These are phyloP conservation scores for Grammothele lineata DNA, from an alignment of 768 basidiomycete species.

Conservation along the genomic window DNA sequence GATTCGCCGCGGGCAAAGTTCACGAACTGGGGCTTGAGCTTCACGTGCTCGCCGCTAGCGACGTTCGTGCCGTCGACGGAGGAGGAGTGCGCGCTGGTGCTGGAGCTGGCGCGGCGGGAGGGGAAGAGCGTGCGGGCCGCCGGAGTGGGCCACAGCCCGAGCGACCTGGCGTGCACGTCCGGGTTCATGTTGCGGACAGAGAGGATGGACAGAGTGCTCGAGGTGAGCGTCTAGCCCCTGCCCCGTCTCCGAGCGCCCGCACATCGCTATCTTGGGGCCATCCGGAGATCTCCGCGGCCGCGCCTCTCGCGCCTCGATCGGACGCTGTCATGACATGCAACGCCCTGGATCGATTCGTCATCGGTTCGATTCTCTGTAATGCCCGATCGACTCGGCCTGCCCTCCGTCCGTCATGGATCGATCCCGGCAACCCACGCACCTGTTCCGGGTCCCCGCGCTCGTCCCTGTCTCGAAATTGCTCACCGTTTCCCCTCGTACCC, in stretches of 20 bases:
- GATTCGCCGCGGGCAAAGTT: slow-evolving; percentile 44
- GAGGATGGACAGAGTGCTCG: slow-evolving; percentile 64
- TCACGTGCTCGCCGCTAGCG: slow-evolving; percentile 58
- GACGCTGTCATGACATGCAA: no score
- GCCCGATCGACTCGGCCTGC: no score
- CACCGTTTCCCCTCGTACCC: neutral
- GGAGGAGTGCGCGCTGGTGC: slow-evolving; percentile 64
- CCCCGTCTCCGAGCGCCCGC: slow-evolving; percentile 7
- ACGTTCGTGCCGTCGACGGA: slow-evolving; percentile 75
- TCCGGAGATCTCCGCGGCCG: neutral
- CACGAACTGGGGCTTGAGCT: slow-evolving; percentile 86
- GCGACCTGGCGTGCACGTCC: slow-evolving; percentile 87
- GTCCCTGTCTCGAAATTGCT: neutral
- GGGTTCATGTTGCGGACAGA: slow-evolving; percentile 84
- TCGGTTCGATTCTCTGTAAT: neutral
- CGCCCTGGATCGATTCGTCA: neutral
- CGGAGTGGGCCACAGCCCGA: slow-evolving; percentile 91
- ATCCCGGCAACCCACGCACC: no score
- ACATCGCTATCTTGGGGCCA: slow-evolving; percentile 11
- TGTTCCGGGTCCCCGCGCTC: neutral
- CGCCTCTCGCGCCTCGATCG: no score
- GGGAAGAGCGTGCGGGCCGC: slow-evolving; percentile 70
- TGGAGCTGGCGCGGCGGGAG: slow-evolving; percentile 79
- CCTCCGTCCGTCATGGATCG: no score
- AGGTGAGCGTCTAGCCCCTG: slow-evolving; percentile 50